Conservation (phyloP, 495 filamentous ascomycete genomes). For the Penicillium salamii region DNA sequence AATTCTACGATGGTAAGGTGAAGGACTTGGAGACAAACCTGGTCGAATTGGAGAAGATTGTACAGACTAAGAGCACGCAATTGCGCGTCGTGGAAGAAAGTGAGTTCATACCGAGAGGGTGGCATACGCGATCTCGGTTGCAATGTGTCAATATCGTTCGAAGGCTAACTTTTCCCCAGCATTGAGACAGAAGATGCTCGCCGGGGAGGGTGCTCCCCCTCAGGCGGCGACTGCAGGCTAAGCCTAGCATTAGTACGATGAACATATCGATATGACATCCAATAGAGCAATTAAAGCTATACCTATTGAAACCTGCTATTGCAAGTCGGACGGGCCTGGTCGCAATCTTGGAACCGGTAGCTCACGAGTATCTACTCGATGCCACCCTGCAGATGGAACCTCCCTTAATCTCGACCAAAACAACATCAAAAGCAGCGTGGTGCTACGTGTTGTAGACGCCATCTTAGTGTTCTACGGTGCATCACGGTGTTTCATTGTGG, state of each 20-base stretch:
- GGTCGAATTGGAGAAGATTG: conserved; percentile 80
- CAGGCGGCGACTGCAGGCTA: conserved; percentile 29
- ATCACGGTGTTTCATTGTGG: too few relatives aligned
- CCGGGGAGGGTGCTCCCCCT: conserved; percentile 32
- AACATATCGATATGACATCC: background rate
- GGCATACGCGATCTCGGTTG: too few relatives aligned
- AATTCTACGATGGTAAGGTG: conserved; percentile 85
- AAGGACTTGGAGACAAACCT: conserved; percentile 76
- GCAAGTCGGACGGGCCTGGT: background rate
- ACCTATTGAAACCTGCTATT: background rate
- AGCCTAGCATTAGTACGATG: background rate
- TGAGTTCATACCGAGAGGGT: too few relatives aligned
- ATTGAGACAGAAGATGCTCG: conserved; percentile 48
- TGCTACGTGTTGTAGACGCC: too few relatives aligned
- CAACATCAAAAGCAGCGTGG: too few relatives aligned
- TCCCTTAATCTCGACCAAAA: too few relatives aligned
- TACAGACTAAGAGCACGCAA: conserved; percentile 80
- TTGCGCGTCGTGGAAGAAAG: conserved; percentile 86
- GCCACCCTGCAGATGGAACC: too few relatives aligned
- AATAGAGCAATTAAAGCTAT: background rate
- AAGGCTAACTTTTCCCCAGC: conserved; percentile 29
- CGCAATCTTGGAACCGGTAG: too few relatives aligned
- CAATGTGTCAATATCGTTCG: too few relatives aligned
- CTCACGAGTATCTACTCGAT: too few relatives aligned
- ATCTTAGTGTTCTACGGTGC: too few relatives aligned